Percentiles rank a stretch among this genome's conserved stretches.
Evolutionary conservation across 768 basidiomycete genomes (phyloP).

Genomic region (Rhodotorula diobovata): DNA sequence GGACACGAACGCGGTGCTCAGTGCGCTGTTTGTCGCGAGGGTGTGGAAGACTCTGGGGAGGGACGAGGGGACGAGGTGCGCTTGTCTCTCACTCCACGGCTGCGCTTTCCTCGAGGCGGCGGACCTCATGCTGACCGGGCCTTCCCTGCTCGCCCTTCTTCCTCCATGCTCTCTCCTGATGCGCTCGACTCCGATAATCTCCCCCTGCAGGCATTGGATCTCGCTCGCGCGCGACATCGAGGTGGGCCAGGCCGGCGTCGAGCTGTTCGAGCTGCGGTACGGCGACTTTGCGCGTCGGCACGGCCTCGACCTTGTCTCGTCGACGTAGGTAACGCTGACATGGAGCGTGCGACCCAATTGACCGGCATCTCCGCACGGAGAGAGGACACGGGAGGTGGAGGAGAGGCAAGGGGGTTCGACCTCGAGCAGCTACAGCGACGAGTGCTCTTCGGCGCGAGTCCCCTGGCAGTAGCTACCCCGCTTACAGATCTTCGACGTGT

Average conservation of each 20-base stretch:
- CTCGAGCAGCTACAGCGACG: no score
- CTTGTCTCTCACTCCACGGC: neutral
- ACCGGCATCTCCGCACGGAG: no score
- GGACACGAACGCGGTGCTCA: constrained; percentile 24
- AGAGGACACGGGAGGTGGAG: no score
- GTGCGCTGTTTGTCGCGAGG: constrained; percentile 12
- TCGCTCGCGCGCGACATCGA: constrained; percentile 13
- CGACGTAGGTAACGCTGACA: neutral
- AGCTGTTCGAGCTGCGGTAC: constrained; percentile 26
- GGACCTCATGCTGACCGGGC: neutral
- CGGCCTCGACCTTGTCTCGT: neutral
- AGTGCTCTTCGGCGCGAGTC: no score
- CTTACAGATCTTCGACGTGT: no score
- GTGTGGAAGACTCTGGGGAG: neutral
- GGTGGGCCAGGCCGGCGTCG: constrained; percentile 11
- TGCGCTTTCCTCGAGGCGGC: neutral
- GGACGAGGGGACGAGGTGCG: neutral
- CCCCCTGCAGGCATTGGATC: neutral
- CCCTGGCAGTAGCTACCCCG: no score
- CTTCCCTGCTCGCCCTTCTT: neutral
- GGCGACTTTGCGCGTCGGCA: neutral
- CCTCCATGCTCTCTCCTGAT: neutral
- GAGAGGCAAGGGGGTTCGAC: no score
- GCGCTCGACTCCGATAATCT: neutral
- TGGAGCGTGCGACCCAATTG: no score